Evolutionary conservation across 768 basidiomycete genomes (phyloP).

Genomic region (Coprinopsis sp.): DNA sequence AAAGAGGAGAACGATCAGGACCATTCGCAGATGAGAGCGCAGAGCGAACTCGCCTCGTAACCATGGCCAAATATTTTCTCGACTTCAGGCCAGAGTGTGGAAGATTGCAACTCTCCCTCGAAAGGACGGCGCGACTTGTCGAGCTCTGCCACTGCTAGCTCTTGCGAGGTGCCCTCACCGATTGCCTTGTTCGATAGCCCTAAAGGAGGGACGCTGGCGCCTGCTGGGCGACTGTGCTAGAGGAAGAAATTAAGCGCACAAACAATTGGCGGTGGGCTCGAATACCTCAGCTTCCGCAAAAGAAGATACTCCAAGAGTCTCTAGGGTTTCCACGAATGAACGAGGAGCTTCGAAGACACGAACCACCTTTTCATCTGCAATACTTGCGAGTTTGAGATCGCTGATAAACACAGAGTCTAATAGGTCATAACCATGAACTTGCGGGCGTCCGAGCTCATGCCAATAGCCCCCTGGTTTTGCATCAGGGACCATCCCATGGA

Average conservation of each 20-base stretch:
- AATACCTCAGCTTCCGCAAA: constrained; percentile 50
- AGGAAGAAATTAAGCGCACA: background rate
- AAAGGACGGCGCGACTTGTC: constrained; percentile 53
- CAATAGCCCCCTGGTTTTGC: constrained; percentile 33
- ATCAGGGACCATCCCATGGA: constrained; percentile 57
- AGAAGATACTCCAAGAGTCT: constrained; percentile 43
- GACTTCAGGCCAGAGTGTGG: constrained; percentile 93
- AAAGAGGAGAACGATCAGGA: background rate
- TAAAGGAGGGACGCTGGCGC: constrained; percentile 88
- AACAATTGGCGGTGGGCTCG: background rate
- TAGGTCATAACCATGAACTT: constrained; percentile 95
- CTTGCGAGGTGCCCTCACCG: constrained; percentile 38
- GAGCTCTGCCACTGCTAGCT: constrained; percentile 17
- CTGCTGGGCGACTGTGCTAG: constrained; percentile 60
- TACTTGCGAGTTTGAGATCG: constrained; percentile 76
- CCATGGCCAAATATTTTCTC: constrained; percentile 98
- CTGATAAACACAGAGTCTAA: constrained; percentile 74
- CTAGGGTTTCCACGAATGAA: constrained; percentile 66
- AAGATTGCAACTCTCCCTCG: constrained; percentile 83
- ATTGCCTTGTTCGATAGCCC: constrained; percentile 93
- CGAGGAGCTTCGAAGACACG: constrained; percentile 90
- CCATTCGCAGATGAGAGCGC: background rate
- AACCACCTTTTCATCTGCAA: constrained; percentile 94
- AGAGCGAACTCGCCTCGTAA: constrained; percentile 66
- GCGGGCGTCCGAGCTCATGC: constrained; percentile 90